Conservation (phyloP, 148 eudicot species). For the Vaccinium vitisidaea region DNA sequence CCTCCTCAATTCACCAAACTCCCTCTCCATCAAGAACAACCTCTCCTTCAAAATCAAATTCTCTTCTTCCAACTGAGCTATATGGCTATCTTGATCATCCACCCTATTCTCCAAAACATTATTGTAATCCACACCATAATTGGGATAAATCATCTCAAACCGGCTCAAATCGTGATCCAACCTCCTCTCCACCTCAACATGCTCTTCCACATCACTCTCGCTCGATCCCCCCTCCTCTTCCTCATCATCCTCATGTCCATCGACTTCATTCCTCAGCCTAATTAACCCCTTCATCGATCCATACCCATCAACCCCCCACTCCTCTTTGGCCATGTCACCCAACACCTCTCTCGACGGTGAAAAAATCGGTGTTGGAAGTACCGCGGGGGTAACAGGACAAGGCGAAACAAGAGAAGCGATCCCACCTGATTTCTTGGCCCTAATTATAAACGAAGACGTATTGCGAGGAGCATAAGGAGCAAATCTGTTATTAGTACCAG, state of each 20-base stretch:
- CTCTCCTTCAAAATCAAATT: conserved; percentile 27
- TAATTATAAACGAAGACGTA: conserved; percentile 32
- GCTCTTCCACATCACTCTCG: conserved; percentile 32
- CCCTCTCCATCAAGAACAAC: conserved; percentile 32
- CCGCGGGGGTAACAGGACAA: conserved; percentile 36
- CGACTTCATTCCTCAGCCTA: conserved; percentile 23
- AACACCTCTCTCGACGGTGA: conserved; percentile 32
- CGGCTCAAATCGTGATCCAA: conserved; percentile 38
- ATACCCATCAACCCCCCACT: conserved; percentile 38
- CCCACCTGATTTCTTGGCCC: conserved; percentile 36
- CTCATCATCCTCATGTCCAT: conserved; percentile 24
- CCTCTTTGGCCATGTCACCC: conserved; percentile 35
- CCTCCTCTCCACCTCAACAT: conserved; percentile 30
- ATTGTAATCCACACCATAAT: conserved; percentile 10
- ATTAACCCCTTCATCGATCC: conserved; percentile 37
- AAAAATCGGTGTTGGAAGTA: conserved; percentile 28
- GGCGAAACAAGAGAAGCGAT: conserved; percentile 32
- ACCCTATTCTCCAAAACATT: conserved; percentile 24
- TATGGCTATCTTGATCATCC: conserved; percentile 25
- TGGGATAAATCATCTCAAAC: conserved; percentile 38
- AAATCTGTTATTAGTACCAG: conserved; percentile 15
- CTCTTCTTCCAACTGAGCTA: conserved; percentile 27
- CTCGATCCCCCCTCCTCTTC: conserved; percentile 22
- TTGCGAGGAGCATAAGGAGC: conserved; percentile 32
- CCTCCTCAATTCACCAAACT: conserved; percentile 30